A percentile compares a stretch with the other conserved stretches of the same genome.
Evolutionary conservation across 805 yeast species (phyloP).

Genomic region (Ogataea trehaloabstinens): DNA sequence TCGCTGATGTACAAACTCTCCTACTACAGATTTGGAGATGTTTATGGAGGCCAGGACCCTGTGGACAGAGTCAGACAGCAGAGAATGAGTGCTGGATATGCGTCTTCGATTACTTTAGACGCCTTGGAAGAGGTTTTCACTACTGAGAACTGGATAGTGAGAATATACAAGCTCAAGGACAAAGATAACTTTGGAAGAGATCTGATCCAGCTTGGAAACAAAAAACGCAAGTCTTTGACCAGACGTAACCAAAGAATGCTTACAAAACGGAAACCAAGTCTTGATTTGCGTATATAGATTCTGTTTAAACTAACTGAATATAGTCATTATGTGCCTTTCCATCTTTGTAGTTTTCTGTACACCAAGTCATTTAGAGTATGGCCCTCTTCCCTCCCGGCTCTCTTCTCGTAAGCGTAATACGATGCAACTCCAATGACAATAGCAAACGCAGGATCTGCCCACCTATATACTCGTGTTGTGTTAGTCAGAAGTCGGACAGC

Average conservation of each 20-base stretch:
- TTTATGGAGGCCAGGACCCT: slow-evolving; percentile 61
- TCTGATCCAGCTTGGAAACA: slow-evolving; percentile 53
- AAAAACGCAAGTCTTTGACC: slow-evolving; percentile 36
- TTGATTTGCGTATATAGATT: slow-evolving; percentile 28
- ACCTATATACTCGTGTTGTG: slow-evolving; percentile 36
- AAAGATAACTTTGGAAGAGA: slow-evolving; percentile 85
- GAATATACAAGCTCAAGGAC: slow-evolving; percentile 90
- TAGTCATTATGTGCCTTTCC: slow-evolving; percentile 3
- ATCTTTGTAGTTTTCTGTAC: slow-evolving; percentile 28
- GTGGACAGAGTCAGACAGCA: slow-evolving; percentile 89
- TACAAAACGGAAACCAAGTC: slow-evolving; percentile 28
- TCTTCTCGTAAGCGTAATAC: slow-evolving; percentile 60
- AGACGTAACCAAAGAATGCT: slow-evolving; percentile 28
- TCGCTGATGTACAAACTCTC: slow-evolving; percentile 94
- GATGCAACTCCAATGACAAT: slow-evolving; percentile 59
- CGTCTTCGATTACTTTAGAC: slow-evolving; percentile 54
- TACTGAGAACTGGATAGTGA: slow-evolving; percentile 93
- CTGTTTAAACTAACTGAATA: not conserved
- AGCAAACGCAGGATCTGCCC: slow-evolving; percentile 65
- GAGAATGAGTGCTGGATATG: slow-evolving; percentile 32
- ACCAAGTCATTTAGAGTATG: slow-evolving; percentile 57
- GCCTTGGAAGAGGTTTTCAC: slow-evolving; percentile 93
- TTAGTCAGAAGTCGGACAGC: no score
- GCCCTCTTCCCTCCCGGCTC: slow-evolving; percentile 57
- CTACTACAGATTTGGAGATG: slow-evolving; percentile 78